These are phyloP conservation scores for Leccinum broughii DNA, from an alignment of 768 basidiomycete genomes.

Conservation along the genomic window DNA sequence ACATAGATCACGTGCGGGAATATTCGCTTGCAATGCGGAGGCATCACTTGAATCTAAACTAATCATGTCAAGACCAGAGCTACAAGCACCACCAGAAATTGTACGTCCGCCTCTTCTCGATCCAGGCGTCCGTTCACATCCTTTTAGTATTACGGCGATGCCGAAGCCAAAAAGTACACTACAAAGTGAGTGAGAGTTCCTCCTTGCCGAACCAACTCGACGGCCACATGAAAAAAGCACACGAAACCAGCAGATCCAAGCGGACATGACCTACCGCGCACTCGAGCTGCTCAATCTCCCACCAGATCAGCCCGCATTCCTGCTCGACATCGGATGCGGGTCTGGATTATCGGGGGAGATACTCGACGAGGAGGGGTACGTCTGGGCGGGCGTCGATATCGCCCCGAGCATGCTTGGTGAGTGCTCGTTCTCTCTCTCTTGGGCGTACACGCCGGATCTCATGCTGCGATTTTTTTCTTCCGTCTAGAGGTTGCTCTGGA, in stretches of 20 bases:
- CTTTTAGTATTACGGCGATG: slow-evolving; percentile 92
- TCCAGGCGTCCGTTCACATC: slow-evolving; percentile 2
- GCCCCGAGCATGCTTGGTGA: slow-evolving; percentile 96
- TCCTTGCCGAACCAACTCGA: slow-evolving; percentile 4
- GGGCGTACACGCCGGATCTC: background rate
- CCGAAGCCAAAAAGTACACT: slow-evolving; percentile 95
- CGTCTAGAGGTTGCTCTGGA: slow-evolving; percentile 84
- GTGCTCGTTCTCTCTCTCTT: slow-evolving; percentile 26
- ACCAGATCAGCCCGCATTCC: slow-evolving; percentile 73
- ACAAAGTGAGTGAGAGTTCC: slow-evolving; percentile 63
- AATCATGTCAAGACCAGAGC: slow-evolving; percentile 83
- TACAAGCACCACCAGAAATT: slow-evolving; percentile 88
- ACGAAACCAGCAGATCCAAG: slow-evolving; percentile 95
- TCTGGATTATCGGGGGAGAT: slow-evolving; percentile 97
- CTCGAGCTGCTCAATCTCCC: slow-evolving; percentile 88
- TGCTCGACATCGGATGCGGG: slow-evolving; percentile 96
- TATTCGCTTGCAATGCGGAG: background rate
- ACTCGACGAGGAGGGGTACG: slow-evolving; percentile 89
- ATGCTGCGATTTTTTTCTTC: background rate
- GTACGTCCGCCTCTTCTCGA: slow-evolving; percentile 42
- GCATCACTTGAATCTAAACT: background rate
- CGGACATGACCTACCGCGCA: slow-evolving; percentile 96
- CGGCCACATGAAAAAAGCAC: slow-evolving; percentile 58
- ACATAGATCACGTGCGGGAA: slow-evolving; percentile 26
- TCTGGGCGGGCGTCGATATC: slow-evolving; percentile 94